Evolutionary conservation across 441 rosid species (phyloP).

Genomic region (Geranium incanum): DNA sequence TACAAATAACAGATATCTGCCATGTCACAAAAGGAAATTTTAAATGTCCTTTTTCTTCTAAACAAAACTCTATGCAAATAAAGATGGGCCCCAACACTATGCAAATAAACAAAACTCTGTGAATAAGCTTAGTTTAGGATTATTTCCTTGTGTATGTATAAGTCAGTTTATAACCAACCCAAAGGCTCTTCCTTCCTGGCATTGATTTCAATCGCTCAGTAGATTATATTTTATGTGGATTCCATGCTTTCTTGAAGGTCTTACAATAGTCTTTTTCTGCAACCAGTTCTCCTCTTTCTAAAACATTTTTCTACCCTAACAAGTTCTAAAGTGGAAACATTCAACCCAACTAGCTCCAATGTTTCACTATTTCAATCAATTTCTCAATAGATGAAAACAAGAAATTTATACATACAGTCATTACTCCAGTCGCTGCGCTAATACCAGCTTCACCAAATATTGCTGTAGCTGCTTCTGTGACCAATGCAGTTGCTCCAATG

Average conservation of each 20-base stretch:
- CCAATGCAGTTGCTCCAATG: conserved; percentile 98
- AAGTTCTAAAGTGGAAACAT: neutral
- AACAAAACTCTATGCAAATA: neutral
- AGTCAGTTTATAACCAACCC: too few relatives aligned
- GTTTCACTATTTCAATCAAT: neutral
- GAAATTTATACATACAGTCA: conserved; percentile 63
- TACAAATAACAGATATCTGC: neutral
- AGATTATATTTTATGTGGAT: too few relatives aligned
- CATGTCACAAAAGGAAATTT: neutral
- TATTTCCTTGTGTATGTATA: too few relatives aligned
- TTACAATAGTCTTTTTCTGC: too few relatives aligned
- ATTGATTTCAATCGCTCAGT: too few relatives aligned
- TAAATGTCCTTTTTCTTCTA: neutral
- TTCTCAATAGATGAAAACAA: neutral
- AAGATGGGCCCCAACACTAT: too few relatives aligned
- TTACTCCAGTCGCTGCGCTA: conserved; percentile 96
- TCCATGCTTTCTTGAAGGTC: too few relatives aligned
- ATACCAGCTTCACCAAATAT: conserved; percentile 99
- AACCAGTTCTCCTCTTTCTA: too few relatives aligned
- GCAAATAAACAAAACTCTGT: too few relatives aligned
- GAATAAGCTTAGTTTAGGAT: too few relatives aligned
- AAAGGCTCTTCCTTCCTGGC: too few relatives aligned
- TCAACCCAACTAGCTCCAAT: neutral
- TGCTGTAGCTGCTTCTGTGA: conserved; percentile 95
- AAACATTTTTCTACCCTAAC: neutral